These are phyloP conservation scores for Rubia balearica DNA, from an alignment of 305 asterid species.

Conservation along the genomic window DNA sequence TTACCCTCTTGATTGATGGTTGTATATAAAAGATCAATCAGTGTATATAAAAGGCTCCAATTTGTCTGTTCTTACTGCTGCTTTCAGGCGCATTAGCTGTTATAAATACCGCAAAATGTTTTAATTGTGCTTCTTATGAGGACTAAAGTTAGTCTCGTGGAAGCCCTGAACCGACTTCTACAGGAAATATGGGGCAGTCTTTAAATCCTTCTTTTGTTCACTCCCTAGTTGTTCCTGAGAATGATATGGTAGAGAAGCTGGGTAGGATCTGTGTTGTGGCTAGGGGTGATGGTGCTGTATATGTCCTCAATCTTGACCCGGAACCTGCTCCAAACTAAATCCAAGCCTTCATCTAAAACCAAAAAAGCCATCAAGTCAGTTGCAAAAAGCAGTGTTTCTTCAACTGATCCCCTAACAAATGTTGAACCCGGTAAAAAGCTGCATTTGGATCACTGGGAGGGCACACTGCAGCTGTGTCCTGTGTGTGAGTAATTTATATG, in stretches of 20 bases:
- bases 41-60: neutral
- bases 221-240: conserved; percentile 68
- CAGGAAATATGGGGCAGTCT: conserved; percentile 53
- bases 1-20: neutral
- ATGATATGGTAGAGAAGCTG: conserved; percentile 53
- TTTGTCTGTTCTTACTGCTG: neutral
- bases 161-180: conserved; percentile 34
- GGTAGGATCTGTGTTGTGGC: conserved; percentile 86
- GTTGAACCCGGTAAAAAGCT: conserved; percentile 32
- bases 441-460: conserved; percentile 77
- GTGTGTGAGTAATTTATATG: conserved; percentile 52
- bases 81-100: conserved; percentile 1
- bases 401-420: conserved; percentile 23
- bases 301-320: conserved; percentile 51
- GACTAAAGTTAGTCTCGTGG: conserved; percentile 10
- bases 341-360: conserved; percentile 40
- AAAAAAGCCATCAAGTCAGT: conserved; percentile 35
- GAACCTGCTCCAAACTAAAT: conserved; percentile 43
- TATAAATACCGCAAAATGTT: neutral
- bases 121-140: neutral
- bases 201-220: conserved; percentile 85
- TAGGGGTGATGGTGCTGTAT: conserved; percentile 82
- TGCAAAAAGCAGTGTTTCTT: conserved; percentile 23
- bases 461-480: conserved; percentile 79
- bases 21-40: neutral